These are phyloP conservation scores for Lodderomyces margitis DNA, from an alignment of 1,139 yeast species.

Conservation along the genomic window DNA sequence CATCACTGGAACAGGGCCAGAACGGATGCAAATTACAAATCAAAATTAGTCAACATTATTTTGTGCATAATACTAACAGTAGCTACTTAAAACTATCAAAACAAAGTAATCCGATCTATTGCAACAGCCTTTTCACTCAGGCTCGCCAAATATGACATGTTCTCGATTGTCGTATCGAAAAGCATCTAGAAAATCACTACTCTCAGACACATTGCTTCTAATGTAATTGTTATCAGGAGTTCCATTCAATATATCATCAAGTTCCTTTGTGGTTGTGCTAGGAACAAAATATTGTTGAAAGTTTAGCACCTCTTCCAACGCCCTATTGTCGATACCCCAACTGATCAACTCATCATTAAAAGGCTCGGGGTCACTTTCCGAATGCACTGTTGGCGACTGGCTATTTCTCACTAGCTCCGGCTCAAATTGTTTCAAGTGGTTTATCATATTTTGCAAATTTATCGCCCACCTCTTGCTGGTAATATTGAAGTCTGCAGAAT, in stretches of 20 bases:
- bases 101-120: no score
- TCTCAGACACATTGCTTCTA: not conserved
- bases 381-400: slow-evolving; percentile 4
- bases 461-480: slow-evolving; percentile 16
- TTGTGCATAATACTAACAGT: no score
- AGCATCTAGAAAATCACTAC: slow-evolving; percentile 9
- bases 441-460: slow-evolving; percentile 15
- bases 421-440: slow-evolving; percentile 9
- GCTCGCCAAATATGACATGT: slow-evolving; percentile 12
- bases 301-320: slow-evolving; percentile 15
- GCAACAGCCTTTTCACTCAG: no score
- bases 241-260: slow-evolving; percentile 9
- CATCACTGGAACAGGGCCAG: no score
- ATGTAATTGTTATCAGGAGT: not conserved
- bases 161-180: slow-evolving; percentile 12
- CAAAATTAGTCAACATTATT: no score
- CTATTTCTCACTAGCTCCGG: slow-evolving; percentile 1
- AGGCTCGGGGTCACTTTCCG: slow-evolving; percentile 9
- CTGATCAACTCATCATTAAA: slow-evolving; percentile 15
- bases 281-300: slow-evolving; percentile 16
- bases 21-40: no score
- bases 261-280: slow-evolving; percentile 5
- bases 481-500: slow-evolving; percentile 12
- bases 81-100: no score
- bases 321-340: slow-evolving; percentile 14